These are phyloP conservation scores for Solanum habrochaites DNA, from an alignment of 257 asterid genomes.

Conservation along the genomic window DNA sequence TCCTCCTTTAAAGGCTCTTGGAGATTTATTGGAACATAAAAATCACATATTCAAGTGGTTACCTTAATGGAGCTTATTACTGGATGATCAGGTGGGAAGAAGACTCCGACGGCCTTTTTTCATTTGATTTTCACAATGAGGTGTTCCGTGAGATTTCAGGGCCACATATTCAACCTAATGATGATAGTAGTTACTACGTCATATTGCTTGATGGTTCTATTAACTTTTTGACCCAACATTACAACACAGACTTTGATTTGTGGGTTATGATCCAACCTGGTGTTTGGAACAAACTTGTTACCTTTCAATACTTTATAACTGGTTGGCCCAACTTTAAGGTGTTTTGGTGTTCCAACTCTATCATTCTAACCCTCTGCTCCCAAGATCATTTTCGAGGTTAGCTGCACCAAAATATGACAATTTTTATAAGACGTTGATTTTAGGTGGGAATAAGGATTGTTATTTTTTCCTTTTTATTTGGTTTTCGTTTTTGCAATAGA, in stretches of 20 bases:
- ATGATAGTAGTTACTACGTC: background rate
- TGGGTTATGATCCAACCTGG: background rate
- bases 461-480: background rate
- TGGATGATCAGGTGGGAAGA: too few species aligned
- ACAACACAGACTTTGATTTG: background rate
- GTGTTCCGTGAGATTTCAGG: background rate
- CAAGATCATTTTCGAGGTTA: background rate
- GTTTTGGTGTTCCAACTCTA: background rate
- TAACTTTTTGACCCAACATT: background rate
- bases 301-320: background rate
- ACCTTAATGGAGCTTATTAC: background rate
- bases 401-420: too few species aligned
- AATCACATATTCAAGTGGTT: background rate
- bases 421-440: background rate
- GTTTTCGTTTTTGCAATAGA: background rate
- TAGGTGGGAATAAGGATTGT: too few species aligned
- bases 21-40: background rate
- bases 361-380: conserved; percentile 5
- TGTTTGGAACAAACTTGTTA: background rate
- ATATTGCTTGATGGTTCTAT: background rate
- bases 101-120: background rate
- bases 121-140: background rate
- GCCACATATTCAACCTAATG: background rate
- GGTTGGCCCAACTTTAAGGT: rapidly evolving
- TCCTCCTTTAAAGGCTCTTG: background rate